phyloP scores from a whole-genome alignment of 2,329 filamentous ascomycete genomes.

The Scedosporium dehoogii region DNA sequence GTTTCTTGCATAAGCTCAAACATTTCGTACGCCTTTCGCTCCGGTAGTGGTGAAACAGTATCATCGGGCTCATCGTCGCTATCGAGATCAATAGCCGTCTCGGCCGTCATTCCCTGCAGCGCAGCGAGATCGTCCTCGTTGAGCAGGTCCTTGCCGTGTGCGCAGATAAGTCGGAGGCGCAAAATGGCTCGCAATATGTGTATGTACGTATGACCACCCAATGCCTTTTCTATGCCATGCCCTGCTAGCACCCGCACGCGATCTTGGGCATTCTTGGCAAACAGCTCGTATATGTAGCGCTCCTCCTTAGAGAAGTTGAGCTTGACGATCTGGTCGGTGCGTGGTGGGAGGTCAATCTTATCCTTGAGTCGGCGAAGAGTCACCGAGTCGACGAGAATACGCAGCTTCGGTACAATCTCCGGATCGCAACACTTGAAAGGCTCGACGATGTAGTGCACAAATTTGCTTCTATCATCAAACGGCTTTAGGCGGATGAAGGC shows the following conservation, averaged over 20 bases:
- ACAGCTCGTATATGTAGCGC: constrained; percentile 69
- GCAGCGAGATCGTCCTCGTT: constrained; percentile 72
- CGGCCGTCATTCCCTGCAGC: constrained; percentile 70
- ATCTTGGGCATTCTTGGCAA: constrained; percentile 69
- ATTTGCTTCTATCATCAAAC: constrained; percentile 69
- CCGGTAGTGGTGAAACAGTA: constrained; percentile 46
- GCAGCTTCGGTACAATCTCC: constrained; percentile 73
- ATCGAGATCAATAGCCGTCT: constrained; percentile 82
- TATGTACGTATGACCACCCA: constrained; percentile 83
- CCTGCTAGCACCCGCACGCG: constrained; percentile 67
- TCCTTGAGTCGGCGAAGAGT: constrained; percentile 88
- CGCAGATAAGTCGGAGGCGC: constrained; percentile 80
- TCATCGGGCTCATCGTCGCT: constrained; percentile 57
- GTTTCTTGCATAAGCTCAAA: constrained; percentile 77
- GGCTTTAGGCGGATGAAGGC: constrained; percentile 77
- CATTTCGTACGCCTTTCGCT: constrained; percentile 74
- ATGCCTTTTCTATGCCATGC: constrained; percentile 45
- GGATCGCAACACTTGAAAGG: constrained; percentile 84
- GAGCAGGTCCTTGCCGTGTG: constrained; percentile 86
- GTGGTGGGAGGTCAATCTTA: constrained; percentile 70
- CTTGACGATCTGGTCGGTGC: constrained; percentile 61
- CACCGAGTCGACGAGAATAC: constrained; percentile 86
- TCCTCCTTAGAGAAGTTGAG: constrained; percentile 72
- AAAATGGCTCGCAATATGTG: constrained; percentile 89
- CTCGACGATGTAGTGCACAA: constrained; percentile 68